Conservation (phyloP, 148 eudicot genomes). For the Rhododendron ovatum region DNA sequence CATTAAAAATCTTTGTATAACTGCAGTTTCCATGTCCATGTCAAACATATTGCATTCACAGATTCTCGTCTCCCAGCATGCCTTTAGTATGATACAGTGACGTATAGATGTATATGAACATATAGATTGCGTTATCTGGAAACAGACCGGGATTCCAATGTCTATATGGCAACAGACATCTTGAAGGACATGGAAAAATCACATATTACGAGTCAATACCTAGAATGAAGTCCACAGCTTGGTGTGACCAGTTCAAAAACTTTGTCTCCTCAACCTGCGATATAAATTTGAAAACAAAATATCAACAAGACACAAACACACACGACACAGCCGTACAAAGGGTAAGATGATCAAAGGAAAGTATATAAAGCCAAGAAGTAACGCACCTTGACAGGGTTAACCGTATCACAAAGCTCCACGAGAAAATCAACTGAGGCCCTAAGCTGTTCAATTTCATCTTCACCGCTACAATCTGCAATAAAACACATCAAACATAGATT, state of each 20-base stretch:
- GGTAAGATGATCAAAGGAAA: neutral
- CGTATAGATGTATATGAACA: neutral
- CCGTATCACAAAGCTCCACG: constrained; percentile 69
- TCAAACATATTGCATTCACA: neutral
- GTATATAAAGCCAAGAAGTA: constrained; percentile 5
- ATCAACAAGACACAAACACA: neutral
- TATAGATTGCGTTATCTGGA: neutral
- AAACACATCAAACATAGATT: neutral
- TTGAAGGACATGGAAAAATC: neutral
- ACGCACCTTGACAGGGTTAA: constrained; percentile 37
- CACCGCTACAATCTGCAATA: constrained; percentile 48
- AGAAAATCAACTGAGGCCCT: constrained; percentile 82
- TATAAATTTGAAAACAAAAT: neutral
- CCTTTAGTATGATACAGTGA: neutral
- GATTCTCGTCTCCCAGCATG: neutral
- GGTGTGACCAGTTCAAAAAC: constrained; percentile 73
- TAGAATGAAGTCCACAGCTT: constrained; percentile 78
- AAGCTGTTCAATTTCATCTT: constrained; percentile 67
- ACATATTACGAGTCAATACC: constrained; percentile 31
- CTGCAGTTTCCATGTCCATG: neutral
- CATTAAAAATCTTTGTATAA: neutral
- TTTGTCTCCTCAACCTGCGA: constrained; percentile 48
- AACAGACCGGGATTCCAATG: neutral
- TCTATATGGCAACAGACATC: neutral
- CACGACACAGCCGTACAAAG: neutral